Evolutionary conservation across 2,329 filamentous ascomycete species (phyloP).

Genomic region (Colletotrichum abscissum): DNA sequence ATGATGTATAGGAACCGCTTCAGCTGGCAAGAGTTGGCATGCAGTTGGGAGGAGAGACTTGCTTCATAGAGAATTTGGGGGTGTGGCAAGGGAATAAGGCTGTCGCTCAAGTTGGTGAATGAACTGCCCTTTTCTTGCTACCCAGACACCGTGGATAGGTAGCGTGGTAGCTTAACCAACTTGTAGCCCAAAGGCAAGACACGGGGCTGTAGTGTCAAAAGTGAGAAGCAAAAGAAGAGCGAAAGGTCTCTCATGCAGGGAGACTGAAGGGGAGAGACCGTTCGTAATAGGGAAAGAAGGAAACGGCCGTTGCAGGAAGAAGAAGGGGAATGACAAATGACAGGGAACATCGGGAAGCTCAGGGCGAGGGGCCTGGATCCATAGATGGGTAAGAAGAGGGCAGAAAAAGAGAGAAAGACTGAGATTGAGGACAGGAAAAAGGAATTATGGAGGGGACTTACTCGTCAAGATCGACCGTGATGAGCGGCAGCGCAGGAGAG

Average conservation of each 20-base stretch:
- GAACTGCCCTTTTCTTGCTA: conserved; percentile 16
- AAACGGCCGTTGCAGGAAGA: conserved; percentile 12
- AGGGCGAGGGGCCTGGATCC: conserved; percentile 4
- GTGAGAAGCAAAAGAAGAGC: conserved; percentile 12
- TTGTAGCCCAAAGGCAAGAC: conserved; percentile 10
- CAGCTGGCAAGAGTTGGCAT: conserved; percentile 20
- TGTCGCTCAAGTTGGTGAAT: conserved; percentile 23
- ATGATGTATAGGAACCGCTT: conserved; percentile 21
- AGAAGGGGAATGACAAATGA: conserved; percentile 34
- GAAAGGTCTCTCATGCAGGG: conserved; percentile 20
- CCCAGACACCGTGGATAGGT: conserved; percentile 9
- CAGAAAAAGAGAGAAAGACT: conserved; percentile 3
- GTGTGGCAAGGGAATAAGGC: conserved; percentile 25
- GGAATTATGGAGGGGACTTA: conserved; percentile 25
- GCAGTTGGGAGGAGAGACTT: neutral
- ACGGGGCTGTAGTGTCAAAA: conserved; percentile 7
- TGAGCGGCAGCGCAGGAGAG: conserved; percentile 14
- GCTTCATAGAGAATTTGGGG: neutral
- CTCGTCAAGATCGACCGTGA: conserved; percentile 32
- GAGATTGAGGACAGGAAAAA: conserved; percentile 25
- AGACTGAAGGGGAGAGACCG: conserved; percentile 4
- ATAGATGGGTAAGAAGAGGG: neutral
- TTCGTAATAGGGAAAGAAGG: conserved; percentile 10
- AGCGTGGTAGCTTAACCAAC: conserved; percentile 4
- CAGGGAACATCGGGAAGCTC: neutral